These are phyloP conservation scores for Talaromyces atroroseus DNA, from an alignment of 2,329 filamentous ascomycete species.

Conservation along the genomic window DNA sequence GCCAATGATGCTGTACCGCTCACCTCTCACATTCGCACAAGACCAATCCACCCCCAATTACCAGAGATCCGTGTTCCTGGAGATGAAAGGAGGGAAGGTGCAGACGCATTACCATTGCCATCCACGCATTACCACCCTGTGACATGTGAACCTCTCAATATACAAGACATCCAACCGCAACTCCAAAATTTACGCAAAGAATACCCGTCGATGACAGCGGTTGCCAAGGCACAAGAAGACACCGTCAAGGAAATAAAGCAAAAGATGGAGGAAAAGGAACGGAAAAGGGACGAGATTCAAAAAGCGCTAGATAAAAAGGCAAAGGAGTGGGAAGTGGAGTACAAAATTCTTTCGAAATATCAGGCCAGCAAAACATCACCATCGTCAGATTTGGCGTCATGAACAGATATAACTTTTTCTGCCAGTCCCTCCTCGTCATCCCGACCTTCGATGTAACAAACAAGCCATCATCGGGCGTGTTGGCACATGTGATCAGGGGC, in stretches of 20 bases:
- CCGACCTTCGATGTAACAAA: not conserved
- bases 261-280: constrained; percentile 32
- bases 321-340: constrained; percentile 38
- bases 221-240: constrained; percentile 34
- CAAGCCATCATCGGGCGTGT: not conserved
- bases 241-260: constrained; percentile 33
- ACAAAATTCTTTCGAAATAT: constrained; percentile 39
- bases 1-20: constrained; percentile 25
- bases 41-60: constrained; percentile 35
- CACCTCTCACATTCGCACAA: constrained; percentile 31
- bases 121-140: constrained; percentile 34
- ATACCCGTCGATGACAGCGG: constrained; percentile 30
- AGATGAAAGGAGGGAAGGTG: constrained; percentile 18
- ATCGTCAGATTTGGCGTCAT: constrained; percentile 1
- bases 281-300: constrained; percentile 35
- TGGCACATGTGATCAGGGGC: not conserved
- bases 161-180: constrained; percentile 25
- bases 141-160: constrained; percentile 32
- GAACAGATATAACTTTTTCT: not conserved
- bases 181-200: constrained; percentile 33
- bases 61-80: constrained; percentile 36
- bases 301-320: constrained; percentile 39
- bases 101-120: constrained; percentile 14
- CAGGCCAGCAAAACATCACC: constrained; percentile 33
- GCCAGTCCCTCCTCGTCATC: not conserved